Percentiles rank a stretch among this genome's conserved stretches.
Conservation (phyloP, 2,329 filamentous ascomycete species). For the Zymoseptoria pseudotritici region DNA sequence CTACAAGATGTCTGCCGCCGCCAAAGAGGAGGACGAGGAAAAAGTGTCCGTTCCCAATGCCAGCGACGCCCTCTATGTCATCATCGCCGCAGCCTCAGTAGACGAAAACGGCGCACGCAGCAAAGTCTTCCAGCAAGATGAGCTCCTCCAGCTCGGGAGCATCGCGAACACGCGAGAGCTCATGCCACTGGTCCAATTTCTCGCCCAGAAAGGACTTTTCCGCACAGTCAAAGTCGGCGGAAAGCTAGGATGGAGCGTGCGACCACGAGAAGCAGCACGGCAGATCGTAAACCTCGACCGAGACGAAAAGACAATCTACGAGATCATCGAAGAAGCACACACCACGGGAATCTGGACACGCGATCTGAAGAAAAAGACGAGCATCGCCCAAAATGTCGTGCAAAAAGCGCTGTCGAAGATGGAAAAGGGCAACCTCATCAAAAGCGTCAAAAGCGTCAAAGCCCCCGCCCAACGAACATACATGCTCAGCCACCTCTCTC, state of each 20-base stretch:
- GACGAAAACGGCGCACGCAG: slow-evolving; percentile 21
- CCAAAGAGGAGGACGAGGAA: neutral
- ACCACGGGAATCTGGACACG: slow-evolving; percentile 87
- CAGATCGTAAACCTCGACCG: slow-evolving; percentile 43
- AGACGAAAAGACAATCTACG: slow-evolving; percentile 80
- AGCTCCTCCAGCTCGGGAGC: slow-evolving; percentile 21
- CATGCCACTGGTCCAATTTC: slow-evolving; percentile 26
- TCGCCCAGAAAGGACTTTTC: slow-evolving; percentile 25
- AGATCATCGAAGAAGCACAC: slow-evolving; percentile 77
- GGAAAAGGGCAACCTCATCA: slow-evolving; percentile 73
- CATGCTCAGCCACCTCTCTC: slow-evolving; percentile 77
- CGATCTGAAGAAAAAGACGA: slow-evolving; percentile 66
- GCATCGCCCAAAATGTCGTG: slow-evolving; percentile 73
- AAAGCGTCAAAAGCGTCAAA: slow-evolving; percentile 85
- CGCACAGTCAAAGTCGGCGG: slow-evolving; percentile 24
- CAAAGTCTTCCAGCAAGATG: slow-evolving; percentile 27
- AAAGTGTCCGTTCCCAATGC: slow-evolving; percentile 10
- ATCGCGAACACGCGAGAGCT: slow-evolving; percentile 19
- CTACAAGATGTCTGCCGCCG: neutral
- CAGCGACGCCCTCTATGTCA: slow-evolving; percentile 25
- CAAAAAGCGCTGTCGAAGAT: slow-evolving; percentile 77
- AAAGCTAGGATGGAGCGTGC: slow-evolving; percentile 24
- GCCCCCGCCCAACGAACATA: slow-evolving; percentile 90
- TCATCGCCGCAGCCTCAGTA: slow-evolving; percentile 14
- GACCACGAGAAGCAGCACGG: slow-evolving; percentile 19